Conservation (phyloP, 1,284 basidiomycete genomes). For the Ceratorhiza oryzae-sativae region DNA sequence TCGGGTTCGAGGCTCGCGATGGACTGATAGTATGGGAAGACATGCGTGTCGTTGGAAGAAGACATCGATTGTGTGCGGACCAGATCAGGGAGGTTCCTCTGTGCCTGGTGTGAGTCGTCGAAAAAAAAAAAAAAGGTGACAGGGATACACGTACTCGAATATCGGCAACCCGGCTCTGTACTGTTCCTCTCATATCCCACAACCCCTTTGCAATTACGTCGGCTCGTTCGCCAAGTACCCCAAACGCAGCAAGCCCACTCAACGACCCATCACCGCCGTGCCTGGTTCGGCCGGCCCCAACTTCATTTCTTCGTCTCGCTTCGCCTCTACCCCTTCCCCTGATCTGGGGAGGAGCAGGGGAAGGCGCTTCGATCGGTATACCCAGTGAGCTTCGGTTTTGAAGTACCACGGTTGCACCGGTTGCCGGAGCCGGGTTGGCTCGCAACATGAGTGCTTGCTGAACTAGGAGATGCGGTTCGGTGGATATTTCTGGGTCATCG, state of each 20-base stretch:
- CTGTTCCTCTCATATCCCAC: conserved; percentile 62
- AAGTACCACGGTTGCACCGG: conserved; percentile 74
- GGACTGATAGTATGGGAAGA: conserved; percentile 36
- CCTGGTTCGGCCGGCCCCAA: conserved; percentile 7
- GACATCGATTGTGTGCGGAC: conserved; percentile 21
- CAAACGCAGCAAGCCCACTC: conserved; percentile 25
- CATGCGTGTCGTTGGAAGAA: not conserved
- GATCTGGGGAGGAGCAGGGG: conserved; percentile 54
- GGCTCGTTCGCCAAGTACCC: conserved; percentile 57
- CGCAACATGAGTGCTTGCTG: conserved; percentile 82
- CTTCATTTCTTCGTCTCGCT: not conserved
- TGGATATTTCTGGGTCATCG: conserved; percentile 26
- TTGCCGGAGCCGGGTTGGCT: conserved; percentile 72
- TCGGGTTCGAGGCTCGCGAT: conserved; percentile 49
- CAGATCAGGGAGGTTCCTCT: conserved; percentile 43
- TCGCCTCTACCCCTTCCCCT: conserved; percentile 45
- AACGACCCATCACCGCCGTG: conserved; percentile 30
- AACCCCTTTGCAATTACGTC: conserved; percentile 75
- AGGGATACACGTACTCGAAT: conserved; percentile 44
- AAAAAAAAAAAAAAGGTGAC: not conserved
- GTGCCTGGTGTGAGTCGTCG: not conserved
- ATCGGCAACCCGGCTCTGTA: conserved; percentile 46
- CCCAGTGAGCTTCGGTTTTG: conserved; percentile 82
- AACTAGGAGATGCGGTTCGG: conserved; percentile 66
- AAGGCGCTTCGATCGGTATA: conserved; percentile 69